Conservation (phyloP, 805 yeast genomes). For the Saccharomyces paradoxus region DNA sequence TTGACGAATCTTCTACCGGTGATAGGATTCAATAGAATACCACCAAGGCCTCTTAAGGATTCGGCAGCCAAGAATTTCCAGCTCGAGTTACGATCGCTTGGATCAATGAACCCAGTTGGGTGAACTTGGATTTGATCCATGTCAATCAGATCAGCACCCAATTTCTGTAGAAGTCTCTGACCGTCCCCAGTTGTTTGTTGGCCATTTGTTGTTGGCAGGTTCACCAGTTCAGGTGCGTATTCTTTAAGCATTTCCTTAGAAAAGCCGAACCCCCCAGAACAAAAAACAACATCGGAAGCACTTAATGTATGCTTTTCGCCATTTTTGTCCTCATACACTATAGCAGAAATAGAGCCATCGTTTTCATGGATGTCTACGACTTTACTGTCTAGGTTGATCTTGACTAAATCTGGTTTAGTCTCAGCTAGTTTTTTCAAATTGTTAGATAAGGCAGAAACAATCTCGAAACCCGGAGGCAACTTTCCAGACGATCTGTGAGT, state of each 20-base stretch:
- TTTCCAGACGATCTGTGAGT: conserved; percentile 67
- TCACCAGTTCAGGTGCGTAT: conserved; percentile 39
- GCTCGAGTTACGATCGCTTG: conserved; percentile 32
- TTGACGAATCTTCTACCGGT: conserved; percentile 45
- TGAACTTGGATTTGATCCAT: conserved; percentile 56
- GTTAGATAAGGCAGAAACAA: conserved; percentile 39
- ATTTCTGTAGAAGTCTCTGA: conserved; percentile 38
- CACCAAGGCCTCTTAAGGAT: conserved; percentile 52
- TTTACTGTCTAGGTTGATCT: conserved; percentile 35
- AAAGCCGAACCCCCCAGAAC: conserved; percentile 52
- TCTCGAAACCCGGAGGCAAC: conserved; percentile 54
- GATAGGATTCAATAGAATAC: conserved; percentile 39
- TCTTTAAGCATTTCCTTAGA: conserved; percentile 33
- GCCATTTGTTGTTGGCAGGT: conserved; percentile 50
- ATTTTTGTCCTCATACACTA: conserved; percentile 33
- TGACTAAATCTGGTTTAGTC: conserved; percentile 24
- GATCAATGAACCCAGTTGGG: conserved; percentile 53
- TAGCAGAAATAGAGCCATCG: conserved; percentile 32
- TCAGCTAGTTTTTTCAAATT: conserved; percentile 30
- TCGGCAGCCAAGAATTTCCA: conserved; percentile 57
- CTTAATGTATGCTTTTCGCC: conserved; percentile 20
- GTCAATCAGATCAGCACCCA: conserved; percentile 44
- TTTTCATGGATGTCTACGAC: conserved; percentile 28
- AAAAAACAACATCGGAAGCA: conserved; percentile 37
- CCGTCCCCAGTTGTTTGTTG: conserved; percentile 54